phyloP scores from a whole-genome alignment of 2,329 filamentous ascomycete species.

The Incumbomyces lentus region DNA sequence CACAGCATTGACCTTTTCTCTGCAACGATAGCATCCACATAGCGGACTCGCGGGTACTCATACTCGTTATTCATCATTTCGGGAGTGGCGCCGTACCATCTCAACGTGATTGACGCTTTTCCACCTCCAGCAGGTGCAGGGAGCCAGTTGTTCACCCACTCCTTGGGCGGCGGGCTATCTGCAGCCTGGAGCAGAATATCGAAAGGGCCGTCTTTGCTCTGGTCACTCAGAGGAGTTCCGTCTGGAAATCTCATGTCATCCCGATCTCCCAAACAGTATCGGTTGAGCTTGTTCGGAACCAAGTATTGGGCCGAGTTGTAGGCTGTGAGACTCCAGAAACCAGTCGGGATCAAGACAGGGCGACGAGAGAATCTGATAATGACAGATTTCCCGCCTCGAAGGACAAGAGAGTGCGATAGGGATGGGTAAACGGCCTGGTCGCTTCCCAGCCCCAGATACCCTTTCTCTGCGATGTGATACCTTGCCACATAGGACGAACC shows the following conservation, averaged over 20 bases:
- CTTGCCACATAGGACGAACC: not conserved
- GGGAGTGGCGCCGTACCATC: not conserved
- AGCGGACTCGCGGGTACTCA: slow-evolving; percentile 10
- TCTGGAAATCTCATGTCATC: slow-evolving; percentile 21
- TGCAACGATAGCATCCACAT: too few species aligned
- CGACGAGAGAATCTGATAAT: slow-evolving; percentile 20
- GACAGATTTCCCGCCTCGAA: slow-evolving; percentile 5
- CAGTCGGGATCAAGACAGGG: slow-evolving; percentile 14
- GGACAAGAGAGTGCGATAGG: not conserved
- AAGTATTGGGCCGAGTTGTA: slow-evolving; percentile 22
- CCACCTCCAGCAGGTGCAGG: not conserved
- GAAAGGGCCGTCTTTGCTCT: slow-evolving; percentile 11
- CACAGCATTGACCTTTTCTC: too few species aligned
- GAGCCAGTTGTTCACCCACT: slow-evolving; percentile 18
- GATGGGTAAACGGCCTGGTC: not conserved
- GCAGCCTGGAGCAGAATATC: slow-evolving; percentile 23
- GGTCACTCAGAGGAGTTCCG: slow-evolving; percentile 13
- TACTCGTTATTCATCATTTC: not conserved
- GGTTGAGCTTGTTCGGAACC: slow-evolving; percentile 18
- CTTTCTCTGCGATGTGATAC: not conserved
- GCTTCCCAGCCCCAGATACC: not conserved
- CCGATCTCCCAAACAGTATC: slow-evolving; percentile 22
- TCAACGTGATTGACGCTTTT: not conserved
- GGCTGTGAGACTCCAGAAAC: slow-evolving; percentile 20
- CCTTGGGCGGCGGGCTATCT: slow-evolving; percentile 19